A percentile compares a stretch with the other conserved stretches of the same genome.
Conservation (phyloP, 2,329 filamentous ascomycete species). For the Colletotrichum horii region DNA sequence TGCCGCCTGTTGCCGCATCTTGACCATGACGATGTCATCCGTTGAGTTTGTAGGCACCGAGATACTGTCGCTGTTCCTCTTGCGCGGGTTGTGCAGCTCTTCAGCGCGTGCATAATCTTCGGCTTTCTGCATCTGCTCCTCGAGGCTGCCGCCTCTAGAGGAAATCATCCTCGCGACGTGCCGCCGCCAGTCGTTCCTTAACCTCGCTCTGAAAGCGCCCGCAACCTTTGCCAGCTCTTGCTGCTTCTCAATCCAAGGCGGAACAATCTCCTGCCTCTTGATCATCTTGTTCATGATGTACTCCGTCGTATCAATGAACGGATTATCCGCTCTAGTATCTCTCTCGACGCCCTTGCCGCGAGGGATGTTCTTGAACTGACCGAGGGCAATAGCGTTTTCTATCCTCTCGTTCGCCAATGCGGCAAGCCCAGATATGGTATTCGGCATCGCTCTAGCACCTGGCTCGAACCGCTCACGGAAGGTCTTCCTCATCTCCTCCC, state of each 20-base stretch:
- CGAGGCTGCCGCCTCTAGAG: slow-evolving; percentile 74
- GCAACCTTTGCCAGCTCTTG: slow-evolving; percentile 80
- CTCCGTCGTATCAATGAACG: slow-evolving; percentile 94
- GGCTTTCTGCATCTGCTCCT: slow-evolving; percentile 75
- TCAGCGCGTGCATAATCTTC: slow-evolving; percentile 80
- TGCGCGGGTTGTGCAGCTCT: slow-evolving; percentile 63
- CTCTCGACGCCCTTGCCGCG: slow-evolving; percentile 80
- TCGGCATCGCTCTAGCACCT: slow-evolving; percentile 74
- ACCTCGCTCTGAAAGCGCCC: slow-evolving; percentile 71
- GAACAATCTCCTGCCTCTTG: slow-evolving; percentile 91
- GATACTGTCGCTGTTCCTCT: slow-evolving; percentile 50
- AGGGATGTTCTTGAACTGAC: slow-evolving; percentile 85
- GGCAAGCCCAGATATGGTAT: slow-evolving; percentile 77
- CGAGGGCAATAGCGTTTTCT: slow-evolving; percentile 89
- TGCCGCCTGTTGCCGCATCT: slow-evolving; percentile 38
- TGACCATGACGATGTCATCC: slow-evolving; percentile 54
- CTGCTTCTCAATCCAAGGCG: slow-evolving; percentile 99
- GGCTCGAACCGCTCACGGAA: slow-evolving; percentile 83
- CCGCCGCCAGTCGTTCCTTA: slow-evolving; percentile 83
- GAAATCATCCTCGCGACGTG: slow-evolving; percentile 82
- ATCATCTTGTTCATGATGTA: slow-evolving; percentile 99
- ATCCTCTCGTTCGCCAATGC: slow-evolving; percentile 90
- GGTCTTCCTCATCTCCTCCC: slow-evolving; percentile 72
- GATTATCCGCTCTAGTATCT: slow-evolving; percentile 83
- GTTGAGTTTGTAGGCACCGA: slow-evolving; percentile 51